Evolutionary conservation across 2,329 filamentous ascomycete genomes (phyloP), one percentile per base, ranked within the genome.

Genomic region (Colletotrichum sp.): DNA sequence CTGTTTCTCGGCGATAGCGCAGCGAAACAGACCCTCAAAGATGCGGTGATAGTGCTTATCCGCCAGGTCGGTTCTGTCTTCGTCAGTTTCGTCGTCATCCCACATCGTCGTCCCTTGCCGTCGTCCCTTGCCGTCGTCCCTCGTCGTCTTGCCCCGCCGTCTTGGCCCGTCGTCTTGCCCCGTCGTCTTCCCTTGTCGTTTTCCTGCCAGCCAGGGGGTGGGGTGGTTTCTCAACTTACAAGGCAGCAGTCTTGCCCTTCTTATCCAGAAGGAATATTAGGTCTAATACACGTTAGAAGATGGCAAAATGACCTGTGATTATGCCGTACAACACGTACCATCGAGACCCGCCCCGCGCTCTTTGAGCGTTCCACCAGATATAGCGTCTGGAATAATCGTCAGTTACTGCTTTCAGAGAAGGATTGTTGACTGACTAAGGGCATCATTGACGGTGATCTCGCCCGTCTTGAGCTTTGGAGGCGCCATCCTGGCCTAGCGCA

Each of bases 31-130:
- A 2, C 92, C 90, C 81, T 98, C 95, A 80, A 95, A 95, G 59
- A 98, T 92, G 75, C 91, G 90, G 81, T 97, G 94, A 79, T 95
- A 98, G n/a, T 91, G 90, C 82, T 94, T 95, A 82, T 98, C 95
- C 62, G 90, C 90, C 39, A 98, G 87, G 15, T 84, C 80, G 34
- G 83, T 77, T 49, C 81, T 81, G 61, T 62, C 19, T 22, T 36
- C 13, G 67, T 13, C n/a, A 30, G 29, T 15, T 19, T 52, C 61
- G 8, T 59, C 55, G 15, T 61, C 27, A 6, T 30, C 55, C 29
- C 25, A 11, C 55, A 16, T 59, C 19, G 15, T 30, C 57, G 27
- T 30, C 57, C 16, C 44, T 22, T 11, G 15, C 11, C 7, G 22
- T 55, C 49, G 12, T 55, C n/a, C 49, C 32, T 25, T 25, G 25